Evolutionary conservation across 352 stramenopile species (phyloP), one percentile per base, ranked within the genome.

Genomic region (Phytophthora constricta): DNA sequence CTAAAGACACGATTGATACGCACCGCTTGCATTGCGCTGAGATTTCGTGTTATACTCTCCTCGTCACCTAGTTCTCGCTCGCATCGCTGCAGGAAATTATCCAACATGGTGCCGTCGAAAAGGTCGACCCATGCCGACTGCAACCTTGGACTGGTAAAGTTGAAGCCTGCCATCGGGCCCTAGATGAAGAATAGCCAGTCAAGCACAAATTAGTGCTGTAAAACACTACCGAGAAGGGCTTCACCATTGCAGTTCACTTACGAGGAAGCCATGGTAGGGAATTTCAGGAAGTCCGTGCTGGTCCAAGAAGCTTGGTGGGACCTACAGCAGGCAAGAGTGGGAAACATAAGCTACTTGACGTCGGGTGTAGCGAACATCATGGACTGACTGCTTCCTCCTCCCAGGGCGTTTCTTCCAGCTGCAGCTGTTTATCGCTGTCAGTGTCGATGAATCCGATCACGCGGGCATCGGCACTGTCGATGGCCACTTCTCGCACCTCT

Each of bases 21-120:
- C 28, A 80, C 75, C 39, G 65, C 54, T 74, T 89, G 76, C 17
- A 66, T 70, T 39, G 73, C 78, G 14, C 66, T 61, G n/a, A 89
- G 42, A 2, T 78, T 72, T 1, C 53, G 67, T 26, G 60, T 57
- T 31, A 82, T 45, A 16, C 67, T 37, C 2, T 31, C 28, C 25
- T 79, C 72, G 43, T 78, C 85, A 9, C 16, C 66, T 19, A 65
- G 57, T 28, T 87, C 65, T 16, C 39, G 26, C 0, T 74, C 73
- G 19, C 65, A 82, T 43, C 65, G 55, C 19, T 64, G 39, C n/a
- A 68, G 20, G 27, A 74, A 61, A 23, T 72, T 52, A 19, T 43
- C 31, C n/a, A 71, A 33, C 45, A 65, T 58, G 26, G 14, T 61
- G 51, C 34, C 54, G 20, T 65, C 46, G 17, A 74, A 17, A 34